phyloP scores from a whole-genome alignment of 2,329 filamentous ascomycete genomes.

The Byssochlamys sp. region DNA sequence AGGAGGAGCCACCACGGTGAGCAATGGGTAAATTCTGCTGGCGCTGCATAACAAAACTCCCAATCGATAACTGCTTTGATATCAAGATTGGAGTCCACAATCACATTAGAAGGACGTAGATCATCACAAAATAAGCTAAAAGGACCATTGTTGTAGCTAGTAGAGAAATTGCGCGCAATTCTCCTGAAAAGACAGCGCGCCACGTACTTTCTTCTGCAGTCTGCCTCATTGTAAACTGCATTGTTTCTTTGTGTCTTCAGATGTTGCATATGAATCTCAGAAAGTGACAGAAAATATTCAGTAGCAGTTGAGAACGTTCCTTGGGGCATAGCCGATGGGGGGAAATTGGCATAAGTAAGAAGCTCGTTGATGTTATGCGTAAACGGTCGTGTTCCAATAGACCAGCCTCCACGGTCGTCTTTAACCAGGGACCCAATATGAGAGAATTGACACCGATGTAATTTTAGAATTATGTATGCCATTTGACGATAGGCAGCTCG shows the following conservation, averaged over 20 bases:
- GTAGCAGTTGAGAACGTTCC: slow-evolving; percentile 19
- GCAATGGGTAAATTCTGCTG: too few relatives aligned
- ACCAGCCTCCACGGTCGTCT: too few relatives aligned
- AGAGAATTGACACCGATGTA: too few relatives aligned
- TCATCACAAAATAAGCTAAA: not conserved
- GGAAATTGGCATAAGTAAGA: slow-evolving; percentile 19
- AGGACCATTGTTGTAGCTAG: not conserved
- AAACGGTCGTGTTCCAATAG: too few relatives aligned
- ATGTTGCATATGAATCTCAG: slow-evolving; percentile 34
- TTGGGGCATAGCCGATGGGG: slow-evolving; percentile 27
- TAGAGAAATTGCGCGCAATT: not conserved
- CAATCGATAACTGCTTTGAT: not conserved
- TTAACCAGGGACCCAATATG: too few relatives aligned
- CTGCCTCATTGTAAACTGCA: slow-evolving; percentile 9
- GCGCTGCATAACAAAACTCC: too few relatives aligned
- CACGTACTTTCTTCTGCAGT: not conserved
- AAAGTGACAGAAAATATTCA: slow-evolving; percentile 29
- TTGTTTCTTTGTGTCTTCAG: slow-evolving; percentile 26
- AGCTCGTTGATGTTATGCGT: too few relatives aligned
- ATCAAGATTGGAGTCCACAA: not conserved
- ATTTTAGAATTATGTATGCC: too few relatives aligned
- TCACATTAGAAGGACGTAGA: not conserved
- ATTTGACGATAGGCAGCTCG: too few relatives aligned
- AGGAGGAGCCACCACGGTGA: too few relatives aligned
- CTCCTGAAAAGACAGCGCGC: not conserved